These are phyloP conservation scores for Pseudogymnoascus sp. DNA, from an alignment of 2,329 filamentous ascomycete species.

Conservation along the genomic window DNA sequence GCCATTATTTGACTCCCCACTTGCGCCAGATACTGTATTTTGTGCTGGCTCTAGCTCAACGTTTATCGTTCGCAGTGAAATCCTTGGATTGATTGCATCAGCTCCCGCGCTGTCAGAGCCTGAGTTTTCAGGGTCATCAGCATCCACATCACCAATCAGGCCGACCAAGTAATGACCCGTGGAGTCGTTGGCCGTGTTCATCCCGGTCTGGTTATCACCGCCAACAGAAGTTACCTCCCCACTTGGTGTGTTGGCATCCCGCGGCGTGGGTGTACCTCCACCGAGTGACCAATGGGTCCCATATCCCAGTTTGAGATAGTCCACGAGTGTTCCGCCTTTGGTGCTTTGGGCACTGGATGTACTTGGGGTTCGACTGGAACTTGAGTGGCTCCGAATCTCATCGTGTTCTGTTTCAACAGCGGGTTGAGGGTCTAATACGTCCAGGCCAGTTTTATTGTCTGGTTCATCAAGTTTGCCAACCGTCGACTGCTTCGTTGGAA, in stretches of 20 bases:
- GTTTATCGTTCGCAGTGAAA: constrained; percentile 56
- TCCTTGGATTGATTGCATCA: constrained; percentile 41
- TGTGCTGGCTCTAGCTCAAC: constrained; percentile 49
- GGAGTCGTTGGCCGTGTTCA: constrained; percentile 15
- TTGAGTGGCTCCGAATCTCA: constrained; percentile 11
- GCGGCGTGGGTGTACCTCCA: constrained; percentile 16
- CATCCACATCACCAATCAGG: constrained; percentile 55
- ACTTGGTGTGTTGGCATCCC: neutral
- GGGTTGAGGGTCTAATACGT: neutral
- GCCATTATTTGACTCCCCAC: constrained; percentile 28
- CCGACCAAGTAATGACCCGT: constrained; percentile 57
- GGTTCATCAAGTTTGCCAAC: neutral
- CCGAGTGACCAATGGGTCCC: constrained; percentile 56
- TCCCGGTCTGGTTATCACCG: neutral
- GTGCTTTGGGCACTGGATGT: constrained; percentile 9
- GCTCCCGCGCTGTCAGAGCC: constrained; percentile 8
- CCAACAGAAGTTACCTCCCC: neutral
- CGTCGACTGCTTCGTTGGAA: neutral
- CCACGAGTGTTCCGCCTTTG: constrained; percentile 40
- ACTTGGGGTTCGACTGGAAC: constrained; percentile 4
- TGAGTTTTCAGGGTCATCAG: constrained; percentile 24
- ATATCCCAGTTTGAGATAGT: constrained; percentile 59
- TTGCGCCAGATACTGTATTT: constrained; percentile 34
- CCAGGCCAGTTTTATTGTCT: neutral
- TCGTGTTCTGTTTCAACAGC: neutral